Evolutionary conservation across 1,284 basidiomycete genomes (phyloP), one percentile per base, ranked within the genome.

Genomic region (Termitomyces sp.): DNA sequence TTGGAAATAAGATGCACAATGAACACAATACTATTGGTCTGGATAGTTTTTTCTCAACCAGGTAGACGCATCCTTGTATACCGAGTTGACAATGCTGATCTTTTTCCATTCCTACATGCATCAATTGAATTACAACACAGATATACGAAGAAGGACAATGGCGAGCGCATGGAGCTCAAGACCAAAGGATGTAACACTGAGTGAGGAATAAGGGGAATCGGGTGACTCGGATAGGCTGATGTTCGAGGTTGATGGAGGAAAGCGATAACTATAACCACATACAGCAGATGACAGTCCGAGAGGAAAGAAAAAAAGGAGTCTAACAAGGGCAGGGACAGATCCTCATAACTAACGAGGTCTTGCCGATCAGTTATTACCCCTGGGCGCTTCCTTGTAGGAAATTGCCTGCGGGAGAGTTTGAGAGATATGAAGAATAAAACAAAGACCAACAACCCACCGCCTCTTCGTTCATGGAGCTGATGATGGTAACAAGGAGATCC

Each of bases 401-500:
- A 95, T 89, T 60, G 90, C 87, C 84, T 88, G 70, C n/a, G 52
- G 52, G 50, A 49, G 46, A 54, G 13, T 12, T 34, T 13, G 56
- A 34, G 24, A 49, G 51, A 53, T 12, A 17, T 3, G 17, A 4
- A 10, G 49, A 44, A 46, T 24, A n/a, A 36, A 13, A 1, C 6
- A 40, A 46, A 54, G 38, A 41, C 44, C 13, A 39, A 36, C 31
- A 38, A 65, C 70, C 34, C 60, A 81, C 91, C 80, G 90, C 88
- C 77, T 95, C 92, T 77, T 94, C 90, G 66, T 81, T 82, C 94
- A 98, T 97, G 69, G 95, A 90, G 63, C 84, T 78, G 71, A 96
- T 81, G 70, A 98, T 88, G 69, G 94, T 96, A 73, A 97, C 84
- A 64, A 92, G 72, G 59, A 92, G 74, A 65, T 96, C 94, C 77